Base-by-base conservation (phyloP, 345 rosid species). In the Acer campestre region DNA sequence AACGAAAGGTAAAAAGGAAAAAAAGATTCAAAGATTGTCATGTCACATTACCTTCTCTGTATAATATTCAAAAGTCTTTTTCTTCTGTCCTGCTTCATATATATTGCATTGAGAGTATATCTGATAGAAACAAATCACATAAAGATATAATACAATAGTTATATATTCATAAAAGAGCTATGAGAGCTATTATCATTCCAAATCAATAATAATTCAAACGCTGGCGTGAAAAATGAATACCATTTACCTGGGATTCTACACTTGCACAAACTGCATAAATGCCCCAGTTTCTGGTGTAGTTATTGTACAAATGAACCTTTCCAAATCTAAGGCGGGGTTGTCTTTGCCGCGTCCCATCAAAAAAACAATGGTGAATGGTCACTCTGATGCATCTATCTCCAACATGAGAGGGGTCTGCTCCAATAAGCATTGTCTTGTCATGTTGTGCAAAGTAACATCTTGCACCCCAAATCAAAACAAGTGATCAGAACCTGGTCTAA, bases 231-330 rank as follows among this genome's bases (percentile, higher is more conserved):
- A 80, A 58, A 25, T 1, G 27, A 22, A 20, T 7, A 49, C 69
- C 18, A 56, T 62, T 53, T 74, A 93, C 97, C 98, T 93, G 95
- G 31, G 99, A 82, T 88, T 92, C 98, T 38, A 95, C 97, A 64
- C 98, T 91, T 22, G 98, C 98, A 80, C 97, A 93, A 66, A 95
- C 93, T 76, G 99, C 98, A 77, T 95, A 95, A 56, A 95, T 69
- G 12, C 84, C 92, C 99, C 98, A 95, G 86, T 90, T 89, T 84
- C 97, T 88, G 46, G 95, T 93, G 76, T 92, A 93, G 69, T 92
- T 95, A 79, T 95, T 95, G 79, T 92, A 92, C 70, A 93, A 75
- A 89, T 95, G 97, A 83, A 93, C 99, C 83, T 90, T 93, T 1
- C 88, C 99, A 71, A 86, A 95, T 84, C 99, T 84, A 66, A 95